These are phyloP conservation scores for Plasmodium knowlesi DNA, from an alignment of 169 alveolate genomes.

Conservation along the genomic window DNA sequence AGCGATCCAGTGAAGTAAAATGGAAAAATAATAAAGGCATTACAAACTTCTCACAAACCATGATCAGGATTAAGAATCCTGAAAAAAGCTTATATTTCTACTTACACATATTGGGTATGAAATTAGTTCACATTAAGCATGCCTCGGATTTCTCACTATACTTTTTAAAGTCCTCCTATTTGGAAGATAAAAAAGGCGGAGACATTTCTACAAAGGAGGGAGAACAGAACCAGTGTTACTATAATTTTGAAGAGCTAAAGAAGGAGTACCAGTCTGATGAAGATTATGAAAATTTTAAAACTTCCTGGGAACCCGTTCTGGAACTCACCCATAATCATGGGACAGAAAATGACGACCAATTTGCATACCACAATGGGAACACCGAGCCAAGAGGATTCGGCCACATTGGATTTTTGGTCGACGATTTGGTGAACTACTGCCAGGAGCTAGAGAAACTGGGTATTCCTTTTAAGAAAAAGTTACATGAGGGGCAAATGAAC, in stretches of 20 bases:
- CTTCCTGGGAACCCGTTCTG: constrained; percentile 80
- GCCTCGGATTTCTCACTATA: constrained; percentile 51
- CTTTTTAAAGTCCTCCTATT: constrained; percentile 52
- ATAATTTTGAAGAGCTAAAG: constrained; percentile 27
- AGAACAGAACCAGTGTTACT: background rate
- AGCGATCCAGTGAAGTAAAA: constrained; percentile 74
- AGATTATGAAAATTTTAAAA: constrained; percentile 63
- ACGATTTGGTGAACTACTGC: constrained; percentile 79
- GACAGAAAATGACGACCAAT: constrained; percentile 77
- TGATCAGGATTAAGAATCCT: constrained; percentile 85
- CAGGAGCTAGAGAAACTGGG: constrained; percentile 75
- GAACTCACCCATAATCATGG: constrained; percentile 85
- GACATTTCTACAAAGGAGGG: background rate
- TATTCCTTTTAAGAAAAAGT: constrained; percentile 73
- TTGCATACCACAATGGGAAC: constrained; percentile 81
- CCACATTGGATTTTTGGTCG: constrained; percentile 82
- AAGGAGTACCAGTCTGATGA: constrained; percentile 71
- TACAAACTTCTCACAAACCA: constrained; percentile 82
- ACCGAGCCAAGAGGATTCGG: constrained; percentile 85
- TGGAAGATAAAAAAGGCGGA: background rate
- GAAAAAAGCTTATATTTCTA: constrained; percentile 77
- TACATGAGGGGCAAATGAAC: constrained; percentile 83
- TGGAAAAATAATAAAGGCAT: constrained; percentile 58
- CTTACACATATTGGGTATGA: constrained; percentile 77
- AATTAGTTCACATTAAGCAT: constrained; percentile 64